Base-by-base conservation (phyloP, 805 yeast genomes). In the Ogataea degrootiae region DNA sequence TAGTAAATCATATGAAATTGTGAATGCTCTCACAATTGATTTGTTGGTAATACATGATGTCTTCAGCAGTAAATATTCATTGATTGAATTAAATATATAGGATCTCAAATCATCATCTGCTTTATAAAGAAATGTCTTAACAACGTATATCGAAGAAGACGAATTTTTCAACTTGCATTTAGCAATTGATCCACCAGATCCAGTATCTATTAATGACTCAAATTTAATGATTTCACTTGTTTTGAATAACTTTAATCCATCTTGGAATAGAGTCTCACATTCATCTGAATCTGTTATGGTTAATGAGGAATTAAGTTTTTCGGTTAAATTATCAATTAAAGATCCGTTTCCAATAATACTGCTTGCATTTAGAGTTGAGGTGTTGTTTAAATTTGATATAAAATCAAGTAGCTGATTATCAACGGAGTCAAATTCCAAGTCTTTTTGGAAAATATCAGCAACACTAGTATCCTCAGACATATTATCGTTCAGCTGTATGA, bases 181-280 rank as follows among this genome's bases (percentile, higher is more conserved):
- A 22, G 46, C 41, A 7, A 65, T 58, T 3, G 47, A 40, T 3
- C 69, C 69, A 34, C 69, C 67, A 2, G 67, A 56, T n/a, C 69
- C 69, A 41, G 60, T 56, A 39, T 62, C 64, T 4, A 63, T 50
- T 19, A 35, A 34, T 6, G 49, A 46, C 14, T 59, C 66, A 4
- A 47, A 15, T 14, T 7, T 36, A 8, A 60, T 39, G 6, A 34
- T 41, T 9, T 49, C 45, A 14, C 38, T 9, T 14, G 52, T 43
- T 14, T 44, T 23, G 5, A 60, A 56, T 4, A 56, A 16, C 2
- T 34, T 16, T 12, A 40, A 23, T 21, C 17, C 29, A 26, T 26
- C 31, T 26, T 26, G 9, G 11, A 26, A 26, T 26, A 26, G 12
- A 26, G 12, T 7, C 11, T 26, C 31, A 26, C 6, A 26, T 26